phyloP scores from a whole-genome alignment of 345 rosid species.

The Pistacia integerrima region DNA sequence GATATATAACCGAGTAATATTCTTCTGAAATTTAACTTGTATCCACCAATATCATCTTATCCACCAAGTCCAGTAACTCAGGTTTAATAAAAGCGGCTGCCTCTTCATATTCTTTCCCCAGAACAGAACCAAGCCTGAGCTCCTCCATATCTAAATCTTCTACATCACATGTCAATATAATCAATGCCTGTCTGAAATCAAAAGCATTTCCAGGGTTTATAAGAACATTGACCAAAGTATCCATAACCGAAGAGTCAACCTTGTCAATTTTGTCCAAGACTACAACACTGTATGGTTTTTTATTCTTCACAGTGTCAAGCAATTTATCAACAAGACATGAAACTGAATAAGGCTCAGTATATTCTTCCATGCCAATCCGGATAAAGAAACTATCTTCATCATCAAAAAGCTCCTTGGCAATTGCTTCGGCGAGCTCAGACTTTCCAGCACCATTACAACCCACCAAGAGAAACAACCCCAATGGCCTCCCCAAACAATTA shows the following conservation, averaged over 20 bases:
- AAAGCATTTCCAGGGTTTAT: not conserved
- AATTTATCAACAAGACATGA: not conserved
- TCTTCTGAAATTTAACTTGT: not conserved
- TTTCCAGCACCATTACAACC: not conserved
- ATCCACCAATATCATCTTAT: not conserved
- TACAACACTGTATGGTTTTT: not conserved
- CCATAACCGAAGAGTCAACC: not conserved
- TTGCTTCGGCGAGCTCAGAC: not conserved
- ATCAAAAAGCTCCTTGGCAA: slow-evolving; percentile 13
- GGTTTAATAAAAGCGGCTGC: not conserved
- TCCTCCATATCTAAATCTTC: not conserved
- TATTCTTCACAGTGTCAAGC: not conserved
- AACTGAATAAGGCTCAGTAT: not conserved
- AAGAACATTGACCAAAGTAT: not conserved
- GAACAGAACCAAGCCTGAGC: not conserved
- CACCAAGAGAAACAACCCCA: not conserved
- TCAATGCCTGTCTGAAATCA: not conserved
- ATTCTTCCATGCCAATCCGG: not conserved
- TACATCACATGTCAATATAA: not conserved
- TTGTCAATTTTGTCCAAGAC: slow-evolving; percentile 3
- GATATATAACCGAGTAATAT: not conserved
- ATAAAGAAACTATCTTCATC: not conserved
- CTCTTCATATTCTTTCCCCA: not conserved
- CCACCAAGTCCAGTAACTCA: not conserved
- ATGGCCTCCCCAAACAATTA: not conserved